Conservation (phyloP, 2,329 filamentous ascomycete species). For the Dichotomopilus funicola region DNA sequence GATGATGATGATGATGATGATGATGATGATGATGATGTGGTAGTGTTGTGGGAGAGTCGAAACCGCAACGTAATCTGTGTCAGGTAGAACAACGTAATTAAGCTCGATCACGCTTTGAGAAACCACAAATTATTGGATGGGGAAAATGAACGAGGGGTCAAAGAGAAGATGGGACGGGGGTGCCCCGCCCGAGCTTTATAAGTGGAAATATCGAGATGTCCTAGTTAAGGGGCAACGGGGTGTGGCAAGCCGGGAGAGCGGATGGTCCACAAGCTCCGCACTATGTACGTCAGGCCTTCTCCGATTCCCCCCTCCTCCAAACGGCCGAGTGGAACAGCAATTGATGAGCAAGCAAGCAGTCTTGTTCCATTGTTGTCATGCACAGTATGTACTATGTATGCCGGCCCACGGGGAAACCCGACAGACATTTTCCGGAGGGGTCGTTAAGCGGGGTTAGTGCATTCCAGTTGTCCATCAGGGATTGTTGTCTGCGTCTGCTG, state of each 20-base stretch:
- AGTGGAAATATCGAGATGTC: background rate
- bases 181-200: slow-evolving; percentile 6
- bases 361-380: background rate
- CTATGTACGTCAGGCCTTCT: background rate
- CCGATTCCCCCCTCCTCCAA: background rate
- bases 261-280: background rate
- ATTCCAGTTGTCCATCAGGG: too few relatives aligned
- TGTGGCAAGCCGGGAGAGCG: slow-evolving; percentile 1
- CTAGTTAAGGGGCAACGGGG: background rate
- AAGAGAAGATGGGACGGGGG: background rate
- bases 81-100: too few relatives aligned
- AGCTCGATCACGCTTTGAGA: too few relatives aligned
- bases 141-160: too few relatives aligned
- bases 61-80: too few relatives aligned
- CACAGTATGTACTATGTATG: too few relatives aligned
- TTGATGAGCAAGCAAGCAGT: background rate
- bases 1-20: background rate
- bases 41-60: background rate
- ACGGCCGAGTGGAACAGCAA: slow-evolving; percentile 10
- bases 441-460: too few relatives aligned
- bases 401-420: too few relatives aligned
- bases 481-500: too few relatives aligned
- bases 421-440: too few relatives aligned
- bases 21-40: background rate
- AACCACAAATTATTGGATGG: too few relatives aligned